Percentiles rank a stretch among this genome's conserved stretches.
These are phyloP conservation scores for Leccinum olivaceopallidum DNA, from an alignment of 768 basidiomycete genomes.

Conservation along the genomic window DNA sequence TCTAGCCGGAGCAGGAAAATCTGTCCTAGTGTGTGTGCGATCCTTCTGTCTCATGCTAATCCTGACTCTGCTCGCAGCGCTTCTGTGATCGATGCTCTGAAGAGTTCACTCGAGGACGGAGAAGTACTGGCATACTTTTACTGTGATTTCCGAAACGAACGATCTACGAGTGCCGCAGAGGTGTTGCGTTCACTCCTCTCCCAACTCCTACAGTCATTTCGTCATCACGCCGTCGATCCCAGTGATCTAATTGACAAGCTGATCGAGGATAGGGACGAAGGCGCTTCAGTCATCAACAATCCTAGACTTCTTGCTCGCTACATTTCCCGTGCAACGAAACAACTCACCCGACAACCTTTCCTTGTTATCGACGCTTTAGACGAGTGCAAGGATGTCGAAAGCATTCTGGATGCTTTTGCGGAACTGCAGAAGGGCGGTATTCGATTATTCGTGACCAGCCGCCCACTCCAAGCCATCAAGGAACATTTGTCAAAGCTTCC, in stretches of 20 bases:
- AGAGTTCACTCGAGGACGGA: too few relatives aligned
- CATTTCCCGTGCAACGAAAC: background rate
- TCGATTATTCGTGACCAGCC: background rate
- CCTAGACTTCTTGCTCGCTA: background rate
- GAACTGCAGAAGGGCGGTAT: background rate
- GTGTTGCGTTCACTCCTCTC: too few relatives aligned
- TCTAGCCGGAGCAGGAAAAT: too few relatives aligned
- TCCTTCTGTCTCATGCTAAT: too few relatives aligned
- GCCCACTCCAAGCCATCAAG: background rate
- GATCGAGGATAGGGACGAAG: background rate
- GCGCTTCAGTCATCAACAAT: background rate
- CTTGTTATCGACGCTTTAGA: conserved; percentile 12
- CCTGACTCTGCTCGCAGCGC: too few relatives aligned
- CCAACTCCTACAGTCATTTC: too few relatives aligned
- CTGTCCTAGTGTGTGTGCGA: too few relatives aligned
- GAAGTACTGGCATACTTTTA: too few relatives aligned
- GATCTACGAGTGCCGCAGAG: too few relatives aligned
- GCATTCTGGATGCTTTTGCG: background rate
- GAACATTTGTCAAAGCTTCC: background rate
- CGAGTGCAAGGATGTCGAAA: background rate
- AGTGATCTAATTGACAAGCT: background rate
- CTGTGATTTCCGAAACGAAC: too few relatives aligned
- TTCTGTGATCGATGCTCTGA: too few relatives aligned
- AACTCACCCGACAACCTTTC: background rate
- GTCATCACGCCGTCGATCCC: too few relatives aligned